phyloP scores from a whole-genome alignment of 805 yeast genomes.

The Monosporozyma yasuniensis region DNA sequence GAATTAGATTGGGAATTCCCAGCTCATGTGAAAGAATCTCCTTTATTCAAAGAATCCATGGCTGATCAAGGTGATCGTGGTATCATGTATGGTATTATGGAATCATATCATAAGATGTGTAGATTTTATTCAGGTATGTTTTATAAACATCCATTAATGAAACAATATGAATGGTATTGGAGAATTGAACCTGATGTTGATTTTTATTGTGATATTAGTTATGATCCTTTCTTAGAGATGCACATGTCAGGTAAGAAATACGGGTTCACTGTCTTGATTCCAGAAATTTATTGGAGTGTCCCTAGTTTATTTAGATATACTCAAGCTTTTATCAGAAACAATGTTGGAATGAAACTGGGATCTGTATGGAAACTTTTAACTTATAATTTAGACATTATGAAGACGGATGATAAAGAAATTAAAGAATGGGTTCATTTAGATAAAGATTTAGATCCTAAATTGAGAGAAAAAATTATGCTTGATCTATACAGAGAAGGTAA shows the following conservation, averaged over 20 bases:
- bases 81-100: slow-evolving; percentile 74
- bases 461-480: slow-evolving; percentile 1
- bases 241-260: slow-evolving; percentile 56
- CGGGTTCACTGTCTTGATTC: slow-evolving; percentile 75
- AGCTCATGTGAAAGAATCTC: not conserved
- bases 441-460: slow-evolving; percentile 1
- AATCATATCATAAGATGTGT: slow-evolving; percentile 90
- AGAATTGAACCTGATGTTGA: slow-evolving; percentile 90
- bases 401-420: slow-evolving; percentile 26
- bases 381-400: slow-evolving; percentile 31
- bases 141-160: slow-evolving; percentile 68
- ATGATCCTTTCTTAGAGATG: slow-evolving; percentile 88
- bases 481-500: slow-evolving; percentile 1
- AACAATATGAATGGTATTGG: slow-evolving; percentile 85
- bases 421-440: slow-evolving; percentile 6
- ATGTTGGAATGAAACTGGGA: slow-evolving; percentile 46
- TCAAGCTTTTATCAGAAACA: slow-evolving; percentile 43
- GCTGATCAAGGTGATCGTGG: slow-evolving; percentile 63
- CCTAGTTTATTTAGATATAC: slow-evolving; percentile 76
- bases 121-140: slow-evolving; percentile 79
- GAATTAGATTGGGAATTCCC: slow-evolving; percentile 65
- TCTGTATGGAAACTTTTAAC: slow-evolving; percentile 64
- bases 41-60: slow-evolving; percentile 1
- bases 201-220: slow-evolving; percentile 82
- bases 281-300: slow-evolving; percentile 72